Evolutionary conservation across 805 yeast species (phyloP), one percentile per base, ranked within the genome.

Genomic region (Pichia eremophila): DNA sequence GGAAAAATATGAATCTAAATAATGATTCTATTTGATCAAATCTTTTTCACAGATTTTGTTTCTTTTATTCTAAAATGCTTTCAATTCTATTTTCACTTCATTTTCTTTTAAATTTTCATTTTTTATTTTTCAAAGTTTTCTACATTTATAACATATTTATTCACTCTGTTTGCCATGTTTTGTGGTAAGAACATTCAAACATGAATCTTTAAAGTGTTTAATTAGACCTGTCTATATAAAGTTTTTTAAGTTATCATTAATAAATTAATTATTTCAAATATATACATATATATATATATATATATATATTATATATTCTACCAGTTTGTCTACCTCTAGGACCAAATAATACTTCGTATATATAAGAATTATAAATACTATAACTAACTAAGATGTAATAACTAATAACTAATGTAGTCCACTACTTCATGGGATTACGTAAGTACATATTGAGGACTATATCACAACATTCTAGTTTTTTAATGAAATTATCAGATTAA

Each of bases 1-100:
- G 99, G 97, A 88, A 62, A 72, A 77, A 57, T 91, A 85, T 67
- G 81, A 77, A 62, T 76, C 80, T 49, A 76, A 62, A 47, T 29
- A 15, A 15, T 14, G 9, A 34, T 15, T 34, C 17, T 15, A 4
- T 34, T 2, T 34, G 6, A 34, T 34, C 36, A 14, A 34, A 10
- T 14, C 12, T 15, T 34, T 2, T 12, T 15, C 15, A 10, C 8
- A 28, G 28, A 17, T 28, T n/a, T 45, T 22, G 34, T 27, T 35
- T 34, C 37, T 29, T 41, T 40, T 17, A 37, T 41, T 37, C 36
- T 41, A 41, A 32, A 46, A 37, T 41, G 32, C 18, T 25, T 36
- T 27, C 17, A 22, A 22, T 22, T 22, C 25, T 22, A 22, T 35
- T 36, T 43, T 43, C 28, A 34, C 4, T 14, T 34, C 25, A 22